phyloP scores from a whole-genome alignment of 108 stramenopile species.

The Cyclotella choctawhatcheeana region DNA sequence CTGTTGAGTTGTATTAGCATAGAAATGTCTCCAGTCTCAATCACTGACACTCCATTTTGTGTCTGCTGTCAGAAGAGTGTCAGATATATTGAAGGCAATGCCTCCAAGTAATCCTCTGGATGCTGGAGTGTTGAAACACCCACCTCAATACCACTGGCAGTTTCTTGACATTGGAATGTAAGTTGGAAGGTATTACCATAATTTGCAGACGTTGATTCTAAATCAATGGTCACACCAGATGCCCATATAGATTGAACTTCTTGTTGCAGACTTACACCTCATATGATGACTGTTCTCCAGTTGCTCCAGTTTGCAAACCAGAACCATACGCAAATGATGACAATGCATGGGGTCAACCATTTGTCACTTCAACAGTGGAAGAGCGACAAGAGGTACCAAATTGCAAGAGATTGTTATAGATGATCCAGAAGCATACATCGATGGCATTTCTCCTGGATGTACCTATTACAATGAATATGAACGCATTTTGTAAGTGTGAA shows the following conservation, averaged over 20 bases:
- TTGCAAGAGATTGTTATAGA: too few species aligned
- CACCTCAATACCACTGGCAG: slow-evolving; percentile 18
- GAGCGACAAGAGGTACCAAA: slow-evolving; percentile 60
- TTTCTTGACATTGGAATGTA: slow-evolving; percentile 34
- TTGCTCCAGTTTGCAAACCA: slow-evolving; percentile 58
- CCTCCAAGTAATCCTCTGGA: slow-evolving; percentile 57
- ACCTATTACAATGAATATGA: too few species aligned
- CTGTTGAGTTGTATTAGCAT: too few species aligned
- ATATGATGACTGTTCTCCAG: slow-evolving; percentile 62
- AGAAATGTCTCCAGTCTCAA: slow-evolving; percentile 22
- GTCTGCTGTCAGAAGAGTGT: slow-evolving; percentile 43
- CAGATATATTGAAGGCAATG: slow-evolving; percentile 56
- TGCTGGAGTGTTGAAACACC: slow-evolving; percentile 21
- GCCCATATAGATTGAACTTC: slow-evolving; percentile 69
- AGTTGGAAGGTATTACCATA: slow-evolving; percentile 25
- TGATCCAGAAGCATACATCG: too few species aligned
- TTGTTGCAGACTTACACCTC: slow-evolving; percentile 60
- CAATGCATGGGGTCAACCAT: slow-evolving; percentile 51
- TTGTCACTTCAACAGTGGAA: slow-evolving; percentile 53
- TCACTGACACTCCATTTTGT: slow-evolving; percentile 28
- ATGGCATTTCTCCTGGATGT: too few species aligned
- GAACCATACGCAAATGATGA: slow-evolving; percentile 55
- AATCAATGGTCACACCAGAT: slow-evolving; percentile 21
- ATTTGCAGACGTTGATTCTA: slow-evolving; percentile 28
- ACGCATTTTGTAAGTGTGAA: too few species aligned